A percentile compares a stretch with the other conserved stretches of the same genome.
Evolutionary conservation across 768 basidiomycete genomes (phyloP).

Genomic region (Asterophora lycoperdoides): DNA sequence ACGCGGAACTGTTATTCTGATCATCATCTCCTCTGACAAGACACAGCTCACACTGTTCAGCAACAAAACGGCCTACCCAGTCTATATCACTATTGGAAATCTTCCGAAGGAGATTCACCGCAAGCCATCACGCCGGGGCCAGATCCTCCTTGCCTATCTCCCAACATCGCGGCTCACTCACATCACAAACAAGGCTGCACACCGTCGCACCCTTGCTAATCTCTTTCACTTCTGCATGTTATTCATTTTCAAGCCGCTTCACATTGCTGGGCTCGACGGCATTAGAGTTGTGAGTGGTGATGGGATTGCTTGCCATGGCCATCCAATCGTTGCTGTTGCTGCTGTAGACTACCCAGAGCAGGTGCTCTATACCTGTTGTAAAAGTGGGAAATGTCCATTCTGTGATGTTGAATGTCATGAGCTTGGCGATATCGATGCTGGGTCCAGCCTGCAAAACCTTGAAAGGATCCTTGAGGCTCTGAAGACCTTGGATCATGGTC

Average conservation of each 20-base stretch:
- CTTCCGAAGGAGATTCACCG: constrained; percentile 35
- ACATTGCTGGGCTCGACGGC: constrained; percentile 19
- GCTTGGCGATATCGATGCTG: neutral
- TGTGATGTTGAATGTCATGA: constrained; percentile 16
- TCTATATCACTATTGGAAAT: constrained; percentile 47
- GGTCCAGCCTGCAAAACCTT: no score
- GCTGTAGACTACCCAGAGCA: constrained; percentile 44
- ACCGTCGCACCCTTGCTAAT: constrained; percentile 17
- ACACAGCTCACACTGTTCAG: constrained; percentile 38
- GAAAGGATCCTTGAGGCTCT: no score
- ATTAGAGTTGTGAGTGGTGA: constrained; percentile 28
- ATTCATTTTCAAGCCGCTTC: constrained; percentile 26
- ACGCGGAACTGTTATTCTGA: constrained; percentile 32
- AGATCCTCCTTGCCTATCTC: neutral
- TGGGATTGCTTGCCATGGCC: constrained; percentile 23
- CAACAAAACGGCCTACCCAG: constrained; percentile 39
- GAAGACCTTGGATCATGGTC: no score
- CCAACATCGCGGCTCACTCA: constrained; percentile 12
- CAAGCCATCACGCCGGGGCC: constrained; percentile 30
- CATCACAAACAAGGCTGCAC: constrained; percentile 23
- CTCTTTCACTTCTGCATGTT: constrained; percentile 36
- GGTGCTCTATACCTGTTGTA: constrained; percentile 28
- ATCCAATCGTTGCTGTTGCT: constrained; percentile 33
- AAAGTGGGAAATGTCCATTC: constrained; percentile 10
- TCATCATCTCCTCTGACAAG: constrained; percentile 46